Percentiles rank a stretch among this genome's conserved stretches.
Evolutionary conservation across 1,139 yeast species (phyloP).

Genomic region (Taiozyma sp.): DNA sequence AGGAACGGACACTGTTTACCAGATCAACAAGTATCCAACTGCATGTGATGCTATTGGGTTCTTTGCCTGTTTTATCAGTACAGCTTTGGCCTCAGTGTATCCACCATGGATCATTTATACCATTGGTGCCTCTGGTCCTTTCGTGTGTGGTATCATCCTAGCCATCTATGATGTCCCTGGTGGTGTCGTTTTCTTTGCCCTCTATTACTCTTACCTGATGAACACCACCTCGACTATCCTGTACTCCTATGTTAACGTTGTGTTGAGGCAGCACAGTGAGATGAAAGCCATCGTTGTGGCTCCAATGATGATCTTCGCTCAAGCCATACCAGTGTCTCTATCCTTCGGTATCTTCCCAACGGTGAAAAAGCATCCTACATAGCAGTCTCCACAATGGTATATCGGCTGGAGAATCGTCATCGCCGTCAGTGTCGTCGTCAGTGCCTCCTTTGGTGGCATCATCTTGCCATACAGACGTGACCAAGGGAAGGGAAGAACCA

Average conservation of each 20-base stretch:
- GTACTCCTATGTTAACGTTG: constrained; percentile 1
- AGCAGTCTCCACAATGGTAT: constrained; percentile 44
- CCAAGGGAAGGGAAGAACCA: constrained; percentile 47
- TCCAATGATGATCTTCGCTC: constrained; percentile 8
- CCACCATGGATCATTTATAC: constrained; percentile 26
- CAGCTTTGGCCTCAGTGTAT: constrained; percentile 16
- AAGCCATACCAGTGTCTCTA: constrained; percentile 13
- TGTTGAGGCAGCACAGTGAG: constrained; percentile 3
- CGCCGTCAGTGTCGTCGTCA: constrained; percentile 46
- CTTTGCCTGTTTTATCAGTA: constrained; percentile 7
- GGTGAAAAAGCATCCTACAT: constrained; percentile 38
- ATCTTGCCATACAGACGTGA: constrained; percentile 50
- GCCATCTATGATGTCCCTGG: constrained; percentile 31
- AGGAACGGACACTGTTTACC: constrained; percentile 9
- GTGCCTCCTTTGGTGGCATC: constrained; percentile 48
- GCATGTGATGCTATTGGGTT: constrained; percentile 12
- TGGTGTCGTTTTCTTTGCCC: constrained; percentile 9
- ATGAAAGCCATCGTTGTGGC: constrained; percentile 7
- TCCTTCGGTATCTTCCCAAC: constrained; percentile 15
- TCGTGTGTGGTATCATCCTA: constrained; percentile 26
- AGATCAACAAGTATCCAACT: constrained; percentile 17
- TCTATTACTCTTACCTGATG: constrained; percentile 33
- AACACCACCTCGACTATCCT: constrained; percentile 3
- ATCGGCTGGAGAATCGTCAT: constrained; percentile 48
- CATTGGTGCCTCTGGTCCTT: constrained; percentile 10